A percentile compares a stretch with the other conserved stretches of the same genome.
Evolutionary conservation across 257 asterid species (phyloP).

Genomic region (Solanum paucissectum): DNA sequence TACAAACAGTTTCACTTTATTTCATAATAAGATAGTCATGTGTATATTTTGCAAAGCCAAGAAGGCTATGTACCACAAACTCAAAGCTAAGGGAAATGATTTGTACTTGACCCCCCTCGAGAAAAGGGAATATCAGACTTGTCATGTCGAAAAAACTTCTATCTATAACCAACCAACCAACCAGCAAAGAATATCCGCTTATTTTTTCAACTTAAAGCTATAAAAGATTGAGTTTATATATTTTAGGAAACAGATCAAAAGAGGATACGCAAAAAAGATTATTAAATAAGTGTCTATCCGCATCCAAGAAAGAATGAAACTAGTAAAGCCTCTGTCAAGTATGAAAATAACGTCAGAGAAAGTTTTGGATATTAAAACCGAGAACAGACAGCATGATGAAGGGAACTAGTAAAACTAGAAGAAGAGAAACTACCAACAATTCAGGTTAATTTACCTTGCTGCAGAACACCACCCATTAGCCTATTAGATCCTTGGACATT

Average conservation of each 20-base stretch:
- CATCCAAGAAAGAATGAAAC: background rate
- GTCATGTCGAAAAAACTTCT: background rate
- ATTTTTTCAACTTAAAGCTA: background rate
- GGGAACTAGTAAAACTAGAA: background rate
- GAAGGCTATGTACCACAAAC: background rate
- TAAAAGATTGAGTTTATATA: background rate
- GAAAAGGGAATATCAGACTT: background rate
- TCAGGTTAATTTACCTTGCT: conserved; percentile 55
- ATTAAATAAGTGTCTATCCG: background rate
- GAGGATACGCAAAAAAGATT: background rate
- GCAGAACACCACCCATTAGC: conserved; percentile 76
- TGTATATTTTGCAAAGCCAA: background rate
- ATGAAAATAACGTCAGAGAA: background rate
- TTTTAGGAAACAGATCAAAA: background rate
- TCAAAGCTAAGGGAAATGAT: background rate
- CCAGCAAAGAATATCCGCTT: background rate
- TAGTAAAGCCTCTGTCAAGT: background rate
- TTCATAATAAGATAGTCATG: background rate
- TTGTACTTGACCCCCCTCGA: background rate
- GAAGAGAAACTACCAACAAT: conserved; percentile 1
- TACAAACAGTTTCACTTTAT: background rate
- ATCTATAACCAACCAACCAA: background rate
- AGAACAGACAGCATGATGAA: background rate
- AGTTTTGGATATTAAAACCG: background rate
- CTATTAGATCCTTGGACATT: conserved; percentile 81